Conservation (phyloP, 345 rosid genomes). For the Stellera chamaejasme region DNA sequence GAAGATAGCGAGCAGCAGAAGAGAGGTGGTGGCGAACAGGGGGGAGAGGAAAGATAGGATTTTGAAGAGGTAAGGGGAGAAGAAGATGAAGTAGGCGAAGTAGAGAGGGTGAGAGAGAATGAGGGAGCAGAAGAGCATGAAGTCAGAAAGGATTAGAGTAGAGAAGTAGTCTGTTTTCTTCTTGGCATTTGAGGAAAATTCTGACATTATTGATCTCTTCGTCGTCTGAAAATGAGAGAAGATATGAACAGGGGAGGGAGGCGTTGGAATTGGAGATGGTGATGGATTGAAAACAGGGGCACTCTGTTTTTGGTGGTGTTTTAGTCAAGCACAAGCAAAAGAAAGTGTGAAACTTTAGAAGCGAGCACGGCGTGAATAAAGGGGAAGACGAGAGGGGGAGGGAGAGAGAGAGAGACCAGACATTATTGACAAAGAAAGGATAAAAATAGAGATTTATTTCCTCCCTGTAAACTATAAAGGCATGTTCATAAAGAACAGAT, state of each 20-base stretch:
- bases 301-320: slow-evolving; percentile 10
- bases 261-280: slow-evolving; percentile 11
- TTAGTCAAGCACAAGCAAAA: slow-evolving; percentile 12
- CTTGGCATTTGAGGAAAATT: slow-evolving; percentile 25
- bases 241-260: not conserved
- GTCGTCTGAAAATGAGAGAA: slow-evolving; percentile 3
- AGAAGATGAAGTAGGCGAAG: slow-evolving; percentile 43
- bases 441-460: slow-evolving; percentile 26
- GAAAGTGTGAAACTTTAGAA: slow-evolving; percentile 20
- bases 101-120: slow-evolving; percentile 54
- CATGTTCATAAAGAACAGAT: too few relatives aligned
- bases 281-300: slow-evolving; percentile 6
- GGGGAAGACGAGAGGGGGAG: slow-evolving; percentile 23
- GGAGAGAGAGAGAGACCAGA: slow-evolving; percentile 4
- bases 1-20: slow-evolving; percentile 53
- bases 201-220: slow-evolving; percentile 36
- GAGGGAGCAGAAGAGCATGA: slow-evolving; percentile 42
- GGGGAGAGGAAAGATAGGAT: slow-evolving; percentile 78
- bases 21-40: slow-evolving; percentile 68
- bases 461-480: too few relatives aligned
- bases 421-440: slow-evolving; percentile 4
- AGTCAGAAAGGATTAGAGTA: slow-evolving; percentile 36
- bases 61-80: slow-evolving; percentile 68
- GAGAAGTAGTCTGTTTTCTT: slow-evolving; percentile 30
- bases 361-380: slow-evolving; percentile 53